These are phyloP conservation scores for Annona cherimola DNA, from an alignment of 164 flowering plant species.

Conservation along the genomic window DNA sequence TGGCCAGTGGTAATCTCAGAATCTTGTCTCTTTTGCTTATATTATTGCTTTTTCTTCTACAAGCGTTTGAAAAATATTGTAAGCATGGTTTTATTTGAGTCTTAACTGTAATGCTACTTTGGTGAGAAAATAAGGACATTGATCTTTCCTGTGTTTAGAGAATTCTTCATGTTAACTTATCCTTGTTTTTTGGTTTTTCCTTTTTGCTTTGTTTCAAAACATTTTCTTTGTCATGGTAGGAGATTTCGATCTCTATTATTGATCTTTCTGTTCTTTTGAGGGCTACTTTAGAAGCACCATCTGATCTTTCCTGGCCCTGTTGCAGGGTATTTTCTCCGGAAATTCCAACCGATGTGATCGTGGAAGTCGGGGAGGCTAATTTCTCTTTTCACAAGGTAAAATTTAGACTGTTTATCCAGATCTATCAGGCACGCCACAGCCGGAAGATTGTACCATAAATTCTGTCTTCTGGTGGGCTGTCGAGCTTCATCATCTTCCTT, in stretches of 20 bases:
- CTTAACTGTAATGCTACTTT: background rate
- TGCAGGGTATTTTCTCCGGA: constrained; percentile 90
- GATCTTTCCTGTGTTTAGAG: background rate
- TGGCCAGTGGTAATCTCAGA: constrained; percentile 61
- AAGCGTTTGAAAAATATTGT: background rate
- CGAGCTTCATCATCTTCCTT: background rate
- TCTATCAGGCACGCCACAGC: background rate
- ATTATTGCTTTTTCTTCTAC: background rate
- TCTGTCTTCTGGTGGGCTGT: background rate
- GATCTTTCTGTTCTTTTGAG: background rate
- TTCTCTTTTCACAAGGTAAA: constrained; percentile 85
- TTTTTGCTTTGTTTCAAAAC: background rate
- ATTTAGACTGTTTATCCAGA: background rate
- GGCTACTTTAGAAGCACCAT: no score
- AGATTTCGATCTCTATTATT: background rate
- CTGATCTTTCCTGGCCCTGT: background rate
- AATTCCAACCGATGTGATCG: constrained; percentile 73
- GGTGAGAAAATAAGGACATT: background rate
- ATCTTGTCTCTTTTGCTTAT: background rate
- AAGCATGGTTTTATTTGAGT: background rate
- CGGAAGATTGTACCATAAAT: background rate
- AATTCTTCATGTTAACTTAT: background rate
- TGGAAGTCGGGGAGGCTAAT: constrained; percentile 65
- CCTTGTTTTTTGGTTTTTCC: no score
- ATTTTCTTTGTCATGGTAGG: no score